These are phyloP conservation scores for Aspergillus sp. DNA, from an alignment of 2,329 filamentous ascomycete genomes.

Conservation along the genomic window DNA sequence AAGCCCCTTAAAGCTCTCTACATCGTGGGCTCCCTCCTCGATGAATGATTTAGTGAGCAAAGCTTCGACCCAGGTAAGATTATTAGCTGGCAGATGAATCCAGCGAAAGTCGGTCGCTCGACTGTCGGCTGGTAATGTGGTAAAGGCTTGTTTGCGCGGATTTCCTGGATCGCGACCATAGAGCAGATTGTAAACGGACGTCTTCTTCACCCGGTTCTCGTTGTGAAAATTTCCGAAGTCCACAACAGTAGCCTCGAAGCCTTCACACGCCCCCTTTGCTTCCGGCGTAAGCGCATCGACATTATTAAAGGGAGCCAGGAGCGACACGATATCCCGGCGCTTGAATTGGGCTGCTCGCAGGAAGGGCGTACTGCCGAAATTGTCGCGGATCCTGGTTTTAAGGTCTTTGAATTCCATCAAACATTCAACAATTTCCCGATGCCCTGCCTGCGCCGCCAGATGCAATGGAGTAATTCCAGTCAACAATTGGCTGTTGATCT, in stretches of 20 bases:
- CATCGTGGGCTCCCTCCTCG: slow-evolving; percentile 62
- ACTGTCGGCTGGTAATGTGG: slow-evolving; percentile 49
- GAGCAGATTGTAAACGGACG: slow-evolving; percentile 54
- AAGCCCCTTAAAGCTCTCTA: slow-evolving; percentile 64
- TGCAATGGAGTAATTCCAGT: slow-evolving; percentile 44
- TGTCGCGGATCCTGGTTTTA: slow-evolving; percentile 37
- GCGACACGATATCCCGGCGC: slow-evolving; percentile 37
- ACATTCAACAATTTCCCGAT: slow-evolving; percentile 39
- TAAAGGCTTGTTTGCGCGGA: slow-evolving; percentile 49
- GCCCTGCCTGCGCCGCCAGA: slow-evolving; percentile 43
- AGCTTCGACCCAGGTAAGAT: slow-evolving; percentile 62
- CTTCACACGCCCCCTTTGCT: slow-evolving; percentile 49
- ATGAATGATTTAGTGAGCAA: slow-evolving; percentile 66
- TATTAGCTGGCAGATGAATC: slow-evolving; percentile 58
- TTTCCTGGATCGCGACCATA: slow-evolving; percentile 53
- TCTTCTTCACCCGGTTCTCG: slow-evolving; percentile 49
- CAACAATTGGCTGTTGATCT: slow-evolving; percentile 41
- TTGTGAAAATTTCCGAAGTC: slow-evolving; percentile 53
- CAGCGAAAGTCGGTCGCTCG: slow-evolving; percentile 54
- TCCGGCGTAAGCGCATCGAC: slow-evolving; percentile 38
- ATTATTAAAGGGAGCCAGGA: slow-evolving; percentile 42
- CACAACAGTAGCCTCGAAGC: slow-evolving; percentile 56
- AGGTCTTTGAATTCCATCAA: slow-evolving; percentile 35
- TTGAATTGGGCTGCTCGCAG: slow-evolving; percentile 44
- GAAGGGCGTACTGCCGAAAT: slow-evolving; percentile 45